These are phyloP conservation scores for Nigrospora sphaerica DNA, from an alignment of 2,329 filamentous ascomycete species.

Conservation along the genomic window DNA sequence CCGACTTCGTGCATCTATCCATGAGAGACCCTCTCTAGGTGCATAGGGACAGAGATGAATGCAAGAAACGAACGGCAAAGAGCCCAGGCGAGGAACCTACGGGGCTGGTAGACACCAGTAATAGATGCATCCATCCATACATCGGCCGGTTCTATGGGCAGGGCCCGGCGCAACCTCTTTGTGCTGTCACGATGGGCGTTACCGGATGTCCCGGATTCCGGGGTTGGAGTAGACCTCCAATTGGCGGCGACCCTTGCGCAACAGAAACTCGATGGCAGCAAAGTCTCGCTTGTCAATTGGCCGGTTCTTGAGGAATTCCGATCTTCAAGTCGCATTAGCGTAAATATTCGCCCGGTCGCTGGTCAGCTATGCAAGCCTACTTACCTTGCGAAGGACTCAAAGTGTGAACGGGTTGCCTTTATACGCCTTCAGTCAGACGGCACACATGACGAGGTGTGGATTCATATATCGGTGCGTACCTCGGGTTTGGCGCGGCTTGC, in stretches of 20 bases:
- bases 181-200: slow-evolving; percentile 4
- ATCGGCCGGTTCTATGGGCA: too few species aligned
- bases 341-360: background rate
- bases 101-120: too few species aligned
- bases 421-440: slow-evolving; percentile 1
- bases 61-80: too few species aligned
- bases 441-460: background rate
- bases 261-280: slow-evolving; percentile 72
- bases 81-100: too few species aligned
- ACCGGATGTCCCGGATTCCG: slow-evolving; percentile 69
- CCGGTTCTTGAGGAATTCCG: slow-evolving; percentile 69
- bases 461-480: slow-evolving; percentile 37
- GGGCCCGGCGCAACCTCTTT: background rate
- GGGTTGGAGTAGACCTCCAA: slow-evolving; percentile 75
- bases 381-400: slow-evolving; percentile 58
- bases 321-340: slow-evolving; percentile 32
- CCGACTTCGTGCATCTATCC: too few species aligned
- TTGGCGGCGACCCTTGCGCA: slow-evolving; percentile 75
- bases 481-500: slow-evolving; percentile 73
- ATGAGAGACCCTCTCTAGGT: too few species aligned
- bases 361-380: slow-evolving; percentile 9
- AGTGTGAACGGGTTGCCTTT: slow-evolving; percentile 52
- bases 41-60: too few species aligned
- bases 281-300: slow-evolving; percentile 78
- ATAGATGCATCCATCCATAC: too few species aligned